Conservation (phyloP, 495 filamentous ascomycete genomes). For the Aspergillus saccharolyticus region DNA sequence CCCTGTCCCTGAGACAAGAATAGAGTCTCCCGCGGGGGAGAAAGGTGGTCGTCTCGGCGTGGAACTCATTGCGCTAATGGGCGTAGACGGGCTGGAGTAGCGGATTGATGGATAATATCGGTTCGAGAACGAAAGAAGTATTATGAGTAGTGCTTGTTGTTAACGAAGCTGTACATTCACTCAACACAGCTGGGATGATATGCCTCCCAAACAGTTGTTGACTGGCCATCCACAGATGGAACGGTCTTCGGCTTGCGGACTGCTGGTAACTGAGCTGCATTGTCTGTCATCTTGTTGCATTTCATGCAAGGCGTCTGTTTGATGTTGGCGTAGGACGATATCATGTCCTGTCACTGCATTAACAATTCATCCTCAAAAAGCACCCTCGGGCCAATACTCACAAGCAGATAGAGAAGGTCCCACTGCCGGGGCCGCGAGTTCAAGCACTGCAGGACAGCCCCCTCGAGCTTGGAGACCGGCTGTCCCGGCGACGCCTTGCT, state of each 20-base stretch:
- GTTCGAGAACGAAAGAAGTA: too few relatives aligned
- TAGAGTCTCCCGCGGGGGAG: too few relatives aligned
- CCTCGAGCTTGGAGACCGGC: constrained; percentile 29
- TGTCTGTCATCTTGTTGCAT: constrained; percentile 36
- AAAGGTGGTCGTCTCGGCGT: too few relatives aligned
- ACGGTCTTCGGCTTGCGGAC: constrained; percentile 23
- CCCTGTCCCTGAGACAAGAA: too few relatives aligned
- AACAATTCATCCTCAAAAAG: constrained; percentile 1
- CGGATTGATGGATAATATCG: too few relatives aligned
- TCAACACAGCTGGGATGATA: constrained; percentile 4
- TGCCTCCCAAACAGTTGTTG: constrained; percentile 19
- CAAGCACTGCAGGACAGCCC: constrained; percentile 29
- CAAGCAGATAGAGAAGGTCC: constrained; percentile 40
- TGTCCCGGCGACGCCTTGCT: constrained; percentile 20
- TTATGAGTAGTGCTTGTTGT: too few relatives aligned
- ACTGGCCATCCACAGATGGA: background rate
- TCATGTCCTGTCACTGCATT: constrained; percentile 12
- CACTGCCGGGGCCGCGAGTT: constrained; percentile 36
- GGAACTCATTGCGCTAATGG: too few relatives aligned
- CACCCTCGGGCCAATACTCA: constrained; percentile 18
- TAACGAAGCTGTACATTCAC: background rate
- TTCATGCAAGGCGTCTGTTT: constrained; percentile 37
- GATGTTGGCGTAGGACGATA: constrained; percentile 34
- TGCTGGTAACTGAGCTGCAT: constrained; percentile 34
- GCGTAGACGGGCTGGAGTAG: too few relatives aligned